Base-by-base conservation (phyloP, 331 rosid genomes). In the Prunus yedoensis region DNA sequence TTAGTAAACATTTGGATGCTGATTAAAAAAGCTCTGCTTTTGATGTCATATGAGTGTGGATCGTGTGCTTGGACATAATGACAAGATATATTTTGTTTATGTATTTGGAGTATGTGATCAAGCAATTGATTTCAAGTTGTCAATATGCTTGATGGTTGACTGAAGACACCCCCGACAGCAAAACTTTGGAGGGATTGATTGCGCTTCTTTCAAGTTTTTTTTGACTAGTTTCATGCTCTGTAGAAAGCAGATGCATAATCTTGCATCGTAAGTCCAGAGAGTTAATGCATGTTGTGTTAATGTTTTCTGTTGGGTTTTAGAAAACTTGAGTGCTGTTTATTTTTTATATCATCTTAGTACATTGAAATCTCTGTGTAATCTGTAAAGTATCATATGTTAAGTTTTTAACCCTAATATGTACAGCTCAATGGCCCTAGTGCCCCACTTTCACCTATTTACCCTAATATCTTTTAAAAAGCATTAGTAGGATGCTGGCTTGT, bases 201-300 rank as follows among this genome's bases (percentile, higher is more conserved):
- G 11, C 63, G 76, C 78, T 43, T n/a, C 54, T 80, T 35, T 28
- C 56, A 62, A 45, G 45, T 21, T 66, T 63, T 63, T 80, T 46
- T 52, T 15, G 15, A 69, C 13, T 21, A 8, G 57, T 53, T 60
- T 60, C 18, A 28, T 27, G 12, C 54, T 51, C 15, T 61, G n/a
- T 62, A 51, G 45, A 64, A 64, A 17, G 3, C n/a, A 18, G 12
- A 58, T 25, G 16, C 6, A 14, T 66, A 3, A 61, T 62, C 28
- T 49, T 68, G 21, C 60, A 49, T n/a, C 25, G 50, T 17, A 14
- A 50, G 17, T 45, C 28, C 43, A 16, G 35, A 30, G 17, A 73
- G 11, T 32, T 23, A 13, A n/a, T 53, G 58, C 54, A 12, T 50
- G 17, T 66, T 62, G 23, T 30, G 27, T 15, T 56, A 38, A 72